Base-by-base conservation (phyloP, 495 filamentous ascomycete species). In the Penicillium steckii region DNA sequence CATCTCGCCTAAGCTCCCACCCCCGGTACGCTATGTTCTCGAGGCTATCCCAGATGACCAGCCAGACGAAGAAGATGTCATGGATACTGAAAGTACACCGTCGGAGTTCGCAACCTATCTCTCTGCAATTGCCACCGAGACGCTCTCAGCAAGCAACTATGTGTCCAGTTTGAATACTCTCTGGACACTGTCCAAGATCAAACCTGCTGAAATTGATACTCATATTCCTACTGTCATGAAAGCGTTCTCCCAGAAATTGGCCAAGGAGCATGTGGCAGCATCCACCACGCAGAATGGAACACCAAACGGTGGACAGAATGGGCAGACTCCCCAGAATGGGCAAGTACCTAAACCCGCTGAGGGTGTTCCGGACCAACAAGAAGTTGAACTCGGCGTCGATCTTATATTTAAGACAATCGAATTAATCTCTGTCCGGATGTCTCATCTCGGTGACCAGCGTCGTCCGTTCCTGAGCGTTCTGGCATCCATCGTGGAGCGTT, bases 321-420 rank as follows among this genome's bases (percentile, higher is more conserved):
- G 72, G 15, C 62, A 70, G 22, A 74, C 8, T 23, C 18, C 72
- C 15, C 62, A 70, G 22, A 75, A 24, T 23, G 38, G 38, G 8
- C 38, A 41, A 41, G 21, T 19, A 21, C 38, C 38, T 0, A 41
- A 78, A 38, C 74, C 79, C 12, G 72, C 73, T 23, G 79, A 81
- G 29, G 80, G 75, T 24, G 74, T 84, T 37, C 81, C 90, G 52
- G 86, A 88, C 50, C 70, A 84, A 19, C 85, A 89, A 54, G 91
- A 95, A 42, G 76, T 88, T 15, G 88, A 95, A 60, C 83, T 96
- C 44, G 91, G 91, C 24, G 91, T 89, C 4, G 82, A 87, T 37
- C 72, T 97, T 41, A 95, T 96, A 57, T 80, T 95, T 50, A 99
- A 97, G 74, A 88, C 91, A 1, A 90, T 97, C 58, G 91, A 97